Conservation (phyloP, 225 moss, liverwort and hornwort species). For the Lunularia cruciata region DNA sequence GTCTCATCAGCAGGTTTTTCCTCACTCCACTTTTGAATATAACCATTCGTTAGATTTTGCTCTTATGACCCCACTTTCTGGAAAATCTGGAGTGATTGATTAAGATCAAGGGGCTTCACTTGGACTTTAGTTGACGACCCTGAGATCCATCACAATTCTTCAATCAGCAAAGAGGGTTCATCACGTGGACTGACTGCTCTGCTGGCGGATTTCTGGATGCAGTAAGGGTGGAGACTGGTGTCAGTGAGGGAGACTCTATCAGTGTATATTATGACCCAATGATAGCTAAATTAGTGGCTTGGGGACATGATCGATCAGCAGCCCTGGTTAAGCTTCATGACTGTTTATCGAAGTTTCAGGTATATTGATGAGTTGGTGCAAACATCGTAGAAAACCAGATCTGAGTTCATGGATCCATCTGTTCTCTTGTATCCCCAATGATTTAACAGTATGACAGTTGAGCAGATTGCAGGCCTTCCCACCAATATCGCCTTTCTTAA, state of each 20-base stretch:
- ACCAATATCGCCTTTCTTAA: conserved; percentile 88
- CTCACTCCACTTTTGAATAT: neutral
- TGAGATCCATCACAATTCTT: neutral
- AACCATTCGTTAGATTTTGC: no score
- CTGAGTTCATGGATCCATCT: no score
- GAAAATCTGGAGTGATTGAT: no score
- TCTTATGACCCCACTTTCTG: no score
- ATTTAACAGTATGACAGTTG: no score
- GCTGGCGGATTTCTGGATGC: conserved; percentile 17
- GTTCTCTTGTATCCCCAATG: neutral
- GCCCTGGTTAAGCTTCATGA: conserved; percentile 75
- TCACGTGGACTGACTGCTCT: neutral
- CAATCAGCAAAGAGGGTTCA: neutral
- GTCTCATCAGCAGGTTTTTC: conserved; percentile 62
- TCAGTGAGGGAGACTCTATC: conserved; percentile 78
- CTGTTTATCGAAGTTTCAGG: conserved; percentile 85
- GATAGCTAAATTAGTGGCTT: conserved; percentile 98
- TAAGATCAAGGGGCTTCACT: no score
- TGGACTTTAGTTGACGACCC: neutral
- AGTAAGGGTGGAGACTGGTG: conserved; percentile 97
- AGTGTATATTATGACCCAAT: conserved; percentile 99
- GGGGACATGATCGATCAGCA: conserved; percentile 83
- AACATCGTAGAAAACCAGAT: no score
- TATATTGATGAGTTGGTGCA: conserved; percentile 16
- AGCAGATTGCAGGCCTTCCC: conserved; percentile 86